Evolutionary conservation across 164 flowering plant genomes (phyloP), one percentile per base, ranked within the genome.

Genomic region (Pachysandra terminalis): DNA sequence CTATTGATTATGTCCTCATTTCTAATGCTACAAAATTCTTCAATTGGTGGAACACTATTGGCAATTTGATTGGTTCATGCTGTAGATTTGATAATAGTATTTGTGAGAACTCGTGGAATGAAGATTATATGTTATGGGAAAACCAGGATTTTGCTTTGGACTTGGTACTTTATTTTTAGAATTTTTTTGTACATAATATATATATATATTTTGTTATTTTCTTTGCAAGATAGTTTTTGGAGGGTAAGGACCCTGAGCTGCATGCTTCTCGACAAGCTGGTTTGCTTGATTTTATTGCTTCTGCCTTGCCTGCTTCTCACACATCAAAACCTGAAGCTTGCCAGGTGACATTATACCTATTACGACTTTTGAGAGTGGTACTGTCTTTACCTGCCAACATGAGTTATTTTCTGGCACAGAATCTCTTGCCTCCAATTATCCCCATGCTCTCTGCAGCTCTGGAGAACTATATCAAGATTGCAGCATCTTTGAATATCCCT

Each of bases 181-280:
- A n/a, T n/a, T n/a, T n/a, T n/a, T n/a, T n/a, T n/a, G n/a, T n/a
- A n/a, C n/a, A n/a, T n/a, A n/a, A n/a, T n/a, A n/a, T n/a, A n/a
- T n/a, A n/a, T n/a, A n/a, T n/a, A n/a, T 59, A 32, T 59, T 61
- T 54, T 67, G 23, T 8, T 51, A 14, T 65, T 58, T 49, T 63
- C 49, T 65, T 74, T 68, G 59, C 73, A 51, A 58, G 65, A 64
- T 71, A 93, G 97, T 93, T 82, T 76, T 68, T 91, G 84, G 98
- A 93, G 53, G 94, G 94, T 71, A 93, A 80, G 78, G 97, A 93
- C 40, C 83, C 86, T 63, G 97, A 89, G 80, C 84, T 93, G 71
- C 91, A 88, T 67, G 96, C 90, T 75, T 79, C 92, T 73, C 93
- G 97, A 67, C 96, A 88, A 84, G 93, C 96, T 70, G 97, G 98